Evolutionary conservation across 192 early-diverging fungal genomes (phyloP), one percentile per base, ranked within the genome.

Genomic region (Backusella circina): DNA sequence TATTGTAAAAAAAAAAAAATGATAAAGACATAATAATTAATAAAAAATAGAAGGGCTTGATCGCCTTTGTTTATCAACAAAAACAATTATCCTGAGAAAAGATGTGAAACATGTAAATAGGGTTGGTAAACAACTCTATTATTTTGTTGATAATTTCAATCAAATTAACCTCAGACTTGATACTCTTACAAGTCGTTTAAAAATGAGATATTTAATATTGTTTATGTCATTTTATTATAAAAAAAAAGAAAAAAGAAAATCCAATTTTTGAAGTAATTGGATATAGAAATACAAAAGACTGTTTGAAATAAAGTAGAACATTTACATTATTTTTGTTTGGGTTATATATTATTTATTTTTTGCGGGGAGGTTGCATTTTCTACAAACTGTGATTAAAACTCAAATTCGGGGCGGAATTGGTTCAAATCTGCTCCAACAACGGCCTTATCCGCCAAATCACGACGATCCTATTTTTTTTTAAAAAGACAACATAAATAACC

Each of bases 371-470:
- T 57, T 57, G 9, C 23, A 23, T 57, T 57, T 57, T 57, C 51
- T 57, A 57, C 23, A 21, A 57, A 26, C 26, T 23, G 10, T 26
- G 21, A 31, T 84, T 84, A 90, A 76, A 90, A 90, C 73, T 90
- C 89, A 80, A 90, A 90, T 77, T 90, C 87, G 37, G 76, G 67
- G 28, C 89, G 79, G 79, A 90, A 90, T 70, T 87, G 86, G 66
- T 85, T 82, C 23, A 88, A 81, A 57, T 90, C 84, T 8, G 81
- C 72, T 23, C 84, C 86, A 28, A 77, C 80, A 31, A 81, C 73
- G 9, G 87, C 85, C 50, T 84, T 83, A 38, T 91, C 89, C 21
- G 87, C 80, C 23, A 91, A 76, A 76, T 91, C 90, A 50, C 81
- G 74, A 68, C 90, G 89, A 32, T 88, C 86, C 87, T 88, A 73